A percentile compares a stretch with the other conserved stretches of the same genome.
Conservation (phyloP, 2,329 filamentous ascomycete species). For the Microdochium bolleyi region DNA sequence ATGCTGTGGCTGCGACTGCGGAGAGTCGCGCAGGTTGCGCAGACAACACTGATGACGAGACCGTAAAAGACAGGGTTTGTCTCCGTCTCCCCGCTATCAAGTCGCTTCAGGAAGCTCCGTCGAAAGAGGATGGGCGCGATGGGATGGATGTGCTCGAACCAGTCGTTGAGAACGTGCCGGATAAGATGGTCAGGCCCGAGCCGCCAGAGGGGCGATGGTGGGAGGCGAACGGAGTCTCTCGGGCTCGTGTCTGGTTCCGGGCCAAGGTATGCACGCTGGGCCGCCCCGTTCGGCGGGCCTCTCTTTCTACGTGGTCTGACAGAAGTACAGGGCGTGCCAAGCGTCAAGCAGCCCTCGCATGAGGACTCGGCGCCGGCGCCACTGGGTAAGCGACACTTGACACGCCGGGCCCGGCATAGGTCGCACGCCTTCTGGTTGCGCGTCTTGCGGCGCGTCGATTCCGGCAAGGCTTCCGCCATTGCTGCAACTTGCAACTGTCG, state of each 20-base stretch:
- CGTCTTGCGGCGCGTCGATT: neutral
- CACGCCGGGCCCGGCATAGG: conserved; percentile 17
- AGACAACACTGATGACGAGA: conserved; percentile 24
- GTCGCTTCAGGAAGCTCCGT: conserved; percentile 18
- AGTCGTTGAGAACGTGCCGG: conserved; percentile 18
- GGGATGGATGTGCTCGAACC: conserved; percentile 26
- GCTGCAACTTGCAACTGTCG: neutral
- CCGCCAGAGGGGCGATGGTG: neutral
- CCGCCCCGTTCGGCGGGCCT: neutral
- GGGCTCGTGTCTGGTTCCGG: no score
- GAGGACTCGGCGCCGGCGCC: neutral
- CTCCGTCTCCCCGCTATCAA: conserved; percentile 14
- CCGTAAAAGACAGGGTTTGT: conserved; percentile 19
- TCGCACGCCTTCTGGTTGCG: conserved; percentile 20
- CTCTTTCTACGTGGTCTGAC: neutral
- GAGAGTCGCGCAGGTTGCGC: conserved; percentile 22
- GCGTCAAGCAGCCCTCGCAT: neutral
- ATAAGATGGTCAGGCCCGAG: neutral
- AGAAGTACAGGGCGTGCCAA: neutral
- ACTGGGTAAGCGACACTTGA: conserved; percentile 7
- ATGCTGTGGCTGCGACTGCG: conserved; percentile 7
- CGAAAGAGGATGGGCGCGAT: conserved; percentile 23
- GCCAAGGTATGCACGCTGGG: no score
- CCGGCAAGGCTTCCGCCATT: neutral
- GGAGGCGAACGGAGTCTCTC: no score